These are phyloP conservation scores for Stereocaulon alpinum DNA, from an alignment of 495 filamentous ascomycete species.

Conservation along the genomic window DNA sequence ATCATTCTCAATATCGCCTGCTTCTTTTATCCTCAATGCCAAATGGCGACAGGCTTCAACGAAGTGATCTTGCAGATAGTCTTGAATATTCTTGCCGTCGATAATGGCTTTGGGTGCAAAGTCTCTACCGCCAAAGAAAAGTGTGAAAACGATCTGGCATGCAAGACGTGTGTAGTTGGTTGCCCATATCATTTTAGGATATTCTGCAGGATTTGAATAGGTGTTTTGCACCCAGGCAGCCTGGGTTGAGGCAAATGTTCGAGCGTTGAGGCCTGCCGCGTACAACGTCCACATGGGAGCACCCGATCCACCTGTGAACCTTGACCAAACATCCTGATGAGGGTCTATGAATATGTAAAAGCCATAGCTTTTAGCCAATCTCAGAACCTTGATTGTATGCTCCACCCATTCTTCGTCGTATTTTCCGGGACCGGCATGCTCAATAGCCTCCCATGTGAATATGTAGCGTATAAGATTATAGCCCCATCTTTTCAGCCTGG, in stretches of 20 bases:
- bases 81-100: conserved; percentile 90
- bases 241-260: conserved; percentile 73
- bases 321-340: conserved; percentile 96
- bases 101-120: conserved; percentile 96
- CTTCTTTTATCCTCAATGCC: conserved; percentile 76
- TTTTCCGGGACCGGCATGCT: conserved; percentile 80
- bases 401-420: conserved; percentile 94
- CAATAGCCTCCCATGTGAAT: conserved; percentile 99
- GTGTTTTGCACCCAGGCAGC: conserved; percentile 93
- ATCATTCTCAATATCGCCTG: conserved; percentile 77
- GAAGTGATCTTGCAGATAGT: conserved; percentile 86
- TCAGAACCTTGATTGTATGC: conserved; percentile 75
- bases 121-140: conserved; percentile 87
- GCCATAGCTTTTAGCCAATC: conserved; percentile 76
- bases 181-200: conserved; percentile 99
- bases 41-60: conserved; percentile 68
- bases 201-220: conserved; percentile 73
- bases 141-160: conserved; percentile 82
- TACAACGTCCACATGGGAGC: conserved; percentile 98
- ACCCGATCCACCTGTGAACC: conserved; percentile 87
- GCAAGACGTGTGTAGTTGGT: conserved; percentile 89
- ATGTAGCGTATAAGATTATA: conserved; percentile 95
- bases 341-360: conserved; percentile 98
- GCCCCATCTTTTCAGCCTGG: conserved; percentile 73
- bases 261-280: conserved; percentile 81